Base-by-base conservation (phyloP, 1,284 basidiomycete genomes). In the Leccinum olivaceoglutinosum region DNA sequence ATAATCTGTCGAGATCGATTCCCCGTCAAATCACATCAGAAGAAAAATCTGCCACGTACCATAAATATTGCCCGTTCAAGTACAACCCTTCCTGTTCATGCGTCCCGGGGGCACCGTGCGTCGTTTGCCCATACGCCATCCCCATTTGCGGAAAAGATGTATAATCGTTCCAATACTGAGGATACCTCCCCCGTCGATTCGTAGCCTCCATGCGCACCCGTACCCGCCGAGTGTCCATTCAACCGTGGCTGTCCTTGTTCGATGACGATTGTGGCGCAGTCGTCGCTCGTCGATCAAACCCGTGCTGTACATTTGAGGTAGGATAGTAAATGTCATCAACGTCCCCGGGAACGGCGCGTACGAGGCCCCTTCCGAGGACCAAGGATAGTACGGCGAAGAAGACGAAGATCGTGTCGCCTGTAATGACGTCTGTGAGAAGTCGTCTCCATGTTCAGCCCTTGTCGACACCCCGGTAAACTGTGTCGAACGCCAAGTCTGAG, bases 281-380 rank as follows among this genome's bases (percentile, higher is more conserved):
- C 67, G 68, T 60, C 78, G 73, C 41, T 80, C 78, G 67, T 86
- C 85, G 5, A 82, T 76, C 60, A 89, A 76, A 1, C 87, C 87
- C 3, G 86, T 88, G 74, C 86, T 88, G 71, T 89, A 90, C 68
- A 86, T 77, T 67, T 88, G 88, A 1, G 87, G 85, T 56, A 88
- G 77, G 51, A 86, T 85, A 2, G 85, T 29, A 32, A 6, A 85
- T 25, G 87, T 88, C 54, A 86, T 84, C 59, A 88, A 68, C 49
- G 80, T 78, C 12, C 78, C 16, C 8, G 41, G 16, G 44, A 80
- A 82, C 38, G 75, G 67, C 34, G 72, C 73, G 53, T 76, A 74
- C 46, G 76, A 67, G 7, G 70, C 65, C 56, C 71, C 69, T 14
- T 82, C 81, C 14, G 71, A 67, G 1, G 80, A 70, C 85, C 85